These are phyloP conservation scores for Skeletonema potamos DNA, from an alignment of 108 stramenopile species.

Conservation along the genomic window DNA sequence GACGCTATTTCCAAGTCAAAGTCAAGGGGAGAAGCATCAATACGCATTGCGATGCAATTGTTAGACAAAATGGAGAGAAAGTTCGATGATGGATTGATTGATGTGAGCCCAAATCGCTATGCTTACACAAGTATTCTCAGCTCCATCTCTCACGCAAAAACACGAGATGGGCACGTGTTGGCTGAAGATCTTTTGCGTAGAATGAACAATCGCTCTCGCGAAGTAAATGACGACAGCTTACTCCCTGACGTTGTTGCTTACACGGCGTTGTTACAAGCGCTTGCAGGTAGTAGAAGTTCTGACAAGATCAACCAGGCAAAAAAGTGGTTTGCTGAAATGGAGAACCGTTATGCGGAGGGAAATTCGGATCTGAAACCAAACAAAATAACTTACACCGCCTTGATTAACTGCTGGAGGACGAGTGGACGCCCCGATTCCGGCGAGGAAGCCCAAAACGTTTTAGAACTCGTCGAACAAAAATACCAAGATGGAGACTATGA, in stretches of 20 bases:
- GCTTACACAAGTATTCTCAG: slow-evolving; percentile 37
- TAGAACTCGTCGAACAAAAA: slow-evolving; percentile 29
- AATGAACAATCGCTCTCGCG: slow-evolving; percentile 30
- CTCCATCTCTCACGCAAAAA: slow-evolving; percentile 21
- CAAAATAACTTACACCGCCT: slow-evolving; percentile 36
- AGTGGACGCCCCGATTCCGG: slow-evolving; percentile 27
- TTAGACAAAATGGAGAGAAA: slow-evolving; percentile 39
- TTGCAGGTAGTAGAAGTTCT: slow-evolving; percentile 11
- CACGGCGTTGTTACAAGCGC: slow-evolving; percentile 33
- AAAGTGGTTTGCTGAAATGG: slow-evolving; percentile 45
- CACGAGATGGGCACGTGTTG: slow-evolving; percentile 13
- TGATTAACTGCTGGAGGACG: slow-evolving; percentile 42
- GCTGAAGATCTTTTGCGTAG: slow-evolving; percentile 40
- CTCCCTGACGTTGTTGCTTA: slow-evolving; percentile 34
- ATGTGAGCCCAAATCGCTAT: slow-evolving; percentile 26
- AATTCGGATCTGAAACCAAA: slow-evolving; percentile 29
- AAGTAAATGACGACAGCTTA: slow-evolving; percentile 27
- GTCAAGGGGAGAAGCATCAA: slow-evolving; percentile 7
- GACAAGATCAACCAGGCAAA: slow-evolving; percentile 17
- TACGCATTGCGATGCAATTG: slow-evolving; percentile 12
- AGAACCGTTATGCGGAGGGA: slow-evolving; percentile 15
- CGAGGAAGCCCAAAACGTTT: slow-evolving; percentile 24
- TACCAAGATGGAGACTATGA: slow-evolving; percentile 30
- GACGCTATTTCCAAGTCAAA: slow-evolving; percentile 33
- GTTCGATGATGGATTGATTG: slow-evolving; percentile 19